Percentiles rank a stretch among this genome's conserved stretches.
Evolutionary conservation across 179 eudicot genomes (phyloP).

Genomic region (Actinidia polygama): DNA sequence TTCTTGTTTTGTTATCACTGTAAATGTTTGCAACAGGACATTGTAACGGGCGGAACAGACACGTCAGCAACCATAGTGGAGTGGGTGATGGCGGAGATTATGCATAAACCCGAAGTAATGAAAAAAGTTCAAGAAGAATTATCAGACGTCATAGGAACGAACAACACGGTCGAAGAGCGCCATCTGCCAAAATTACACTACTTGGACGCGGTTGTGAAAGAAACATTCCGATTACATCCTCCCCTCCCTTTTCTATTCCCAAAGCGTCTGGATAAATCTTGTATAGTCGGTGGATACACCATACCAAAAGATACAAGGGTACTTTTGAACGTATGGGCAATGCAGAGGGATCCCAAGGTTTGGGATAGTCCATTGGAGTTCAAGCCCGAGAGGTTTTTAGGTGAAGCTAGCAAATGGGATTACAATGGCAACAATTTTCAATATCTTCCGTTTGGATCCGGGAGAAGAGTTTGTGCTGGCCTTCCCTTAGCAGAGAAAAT

Average conservation of each 20-base stretch:
- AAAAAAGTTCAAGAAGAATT: constrained; percentile 36
- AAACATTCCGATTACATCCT: constrained; percentile 22
- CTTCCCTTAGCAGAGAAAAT: constrained; percentile 30
- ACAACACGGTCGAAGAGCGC: constrained; percentile 28
- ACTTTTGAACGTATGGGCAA: constrained; percentile 22
- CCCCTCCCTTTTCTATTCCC: constrained; percentile 22
- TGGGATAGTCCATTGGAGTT: constrained; percentile 26
- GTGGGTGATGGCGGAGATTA: constrained; percentile 43
- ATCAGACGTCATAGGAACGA: constrained; percentile 23
- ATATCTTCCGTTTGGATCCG: constrained; percentile 30
- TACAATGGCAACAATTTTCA: constrained; percentile 26
- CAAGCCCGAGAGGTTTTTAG: constrained; percentile 26
- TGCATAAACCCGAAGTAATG: constrained; percentile 25
- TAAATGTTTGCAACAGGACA: constrained; percentile 28
- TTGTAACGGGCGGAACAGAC: constrained; percentile 37
- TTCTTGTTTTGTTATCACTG: neutral
- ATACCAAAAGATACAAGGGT: constrained; percentile 18
- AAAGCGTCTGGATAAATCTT: neutral
- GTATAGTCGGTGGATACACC: constrained; percentile 24
- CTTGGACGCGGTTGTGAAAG: constrained; percentile 32
- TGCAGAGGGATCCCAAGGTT: constrained; percentile 18
- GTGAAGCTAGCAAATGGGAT: constrained; percentile 3
- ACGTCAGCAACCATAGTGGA: constrained; percentile 32
- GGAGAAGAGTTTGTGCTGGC: constrained; percentile 28
- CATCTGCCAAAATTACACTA: constrained; percentile 24